Evolutionary conservation across 495 filamentous ascomycete species (phyloP).

Genomic region (Penicillium paradoxum): DNA sequence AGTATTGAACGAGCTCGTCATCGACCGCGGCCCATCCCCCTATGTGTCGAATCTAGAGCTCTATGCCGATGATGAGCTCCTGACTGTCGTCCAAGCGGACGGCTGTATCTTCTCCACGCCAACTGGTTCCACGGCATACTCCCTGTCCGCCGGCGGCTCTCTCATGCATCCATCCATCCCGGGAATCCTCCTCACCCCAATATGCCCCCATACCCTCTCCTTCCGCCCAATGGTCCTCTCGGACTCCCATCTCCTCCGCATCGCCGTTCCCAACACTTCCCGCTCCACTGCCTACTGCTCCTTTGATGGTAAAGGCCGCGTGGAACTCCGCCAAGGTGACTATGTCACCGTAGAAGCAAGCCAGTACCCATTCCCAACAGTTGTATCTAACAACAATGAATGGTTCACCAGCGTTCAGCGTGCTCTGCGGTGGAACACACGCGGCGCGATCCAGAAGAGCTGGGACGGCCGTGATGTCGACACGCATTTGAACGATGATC

Average conservation of each 20-base stretch:
- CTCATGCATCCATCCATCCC: constrained; percentile 96
- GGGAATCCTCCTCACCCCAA: constrained; percentile 93
- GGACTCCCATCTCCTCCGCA: constrained; percentile 82
- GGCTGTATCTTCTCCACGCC: constrained; percentile 97
- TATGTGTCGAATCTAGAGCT: constrained; percentile 95
- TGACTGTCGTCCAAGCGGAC: constrained; percentile 93
- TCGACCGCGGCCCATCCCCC: constrained; percentile 93
- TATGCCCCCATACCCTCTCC: constrained; percentile 93
- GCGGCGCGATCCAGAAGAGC: constrained; percentile 79
- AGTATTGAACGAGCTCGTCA: constrained; percentile 94
- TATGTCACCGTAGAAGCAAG: constrained; percentile 91
- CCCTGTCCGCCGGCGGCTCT: constrained; percentile 89
- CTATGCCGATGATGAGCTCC: constrained; percentile 85
- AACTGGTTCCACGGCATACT: constrained; percentile 93
- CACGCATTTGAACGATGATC: constrained; percentile 29
- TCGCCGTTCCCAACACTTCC: constrained; percentile 76
- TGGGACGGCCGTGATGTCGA: constrained; percentile 50
- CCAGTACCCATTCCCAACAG: constrained; percentile 93
- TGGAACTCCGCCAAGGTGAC: constrained; percentile 87
- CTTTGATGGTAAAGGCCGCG: constrained; percentile 92
- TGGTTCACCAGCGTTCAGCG: constrained; percentile 94
- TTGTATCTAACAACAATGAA: constrained; percentile 68
- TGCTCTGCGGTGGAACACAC: constrained; percentile 87
- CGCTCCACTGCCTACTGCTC: constrained; percentile 91
- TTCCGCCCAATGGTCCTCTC: constrained; percentile 99